Conservation (phyloP, 257 asterid species). For the Lycium barbarum region DNA sequence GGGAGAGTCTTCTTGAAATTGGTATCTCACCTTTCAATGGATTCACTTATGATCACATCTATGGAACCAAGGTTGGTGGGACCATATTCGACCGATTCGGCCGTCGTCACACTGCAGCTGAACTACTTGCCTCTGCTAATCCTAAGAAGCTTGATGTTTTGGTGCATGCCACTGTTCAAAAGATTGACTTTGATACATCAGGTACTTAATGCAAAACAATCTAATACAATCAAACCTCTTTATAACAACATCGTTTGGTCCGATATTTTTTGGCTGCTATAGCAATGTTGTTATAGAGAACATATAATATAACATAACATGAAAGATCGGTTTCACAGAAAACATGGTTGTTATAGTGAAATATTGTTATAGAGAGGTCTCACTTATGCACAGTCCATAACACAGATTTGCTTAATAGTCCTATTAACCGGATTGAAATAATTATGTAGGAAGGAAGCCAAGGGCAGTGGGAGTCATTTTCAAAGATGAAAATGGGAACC, state of each 20-base stretch:
- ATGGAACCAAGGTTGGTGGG: slow-evolving; percentile 97
- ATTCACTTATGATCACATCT: slow-evolving; percentile 85
- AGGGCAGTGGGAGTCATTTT: slow-evolving; percentile 78
- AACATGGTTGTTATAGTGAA: no score
- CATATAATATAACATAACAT: no score
- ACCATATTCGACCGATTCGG: slow-evolving; percentile 84
- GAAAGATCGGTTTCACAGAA: no score
- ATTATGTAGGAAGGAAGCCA: slow-evolving; percentile 64
- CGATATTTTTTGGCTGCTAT: no score
- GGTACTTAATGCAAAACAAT: slow-evolving; percentile 41
- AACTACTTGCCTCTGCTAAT: slow-evolving; percentile 81
- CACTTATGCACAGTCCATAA: background rate
- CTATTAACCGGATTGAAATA: background rate
- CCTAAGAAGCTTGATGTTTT: slow-evolving; percentile 68
- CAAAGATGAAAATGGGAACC: slow-evolving; percentile 80
- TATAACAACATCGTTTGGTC: no score
- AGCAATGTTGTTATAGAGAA: no score
- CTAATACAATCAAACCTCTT: no score
- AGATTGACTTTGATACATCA: slow-evolving; percentile 65
- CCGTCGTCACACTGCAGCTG: slow-evolving; percentile 94
- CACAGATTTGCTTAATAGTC: background rate
- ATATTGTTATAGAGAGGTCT: no score
- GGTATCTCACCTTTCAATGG: slow-evolving; percentile 97
- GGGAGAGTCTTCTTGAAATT: slow-evolving; percentile 75
- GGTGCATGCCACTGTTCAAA: slow-evolving; percentile 80